Conservation (phyloP, 73 alveolate species). For the Uronychia binucleata region DNA sequence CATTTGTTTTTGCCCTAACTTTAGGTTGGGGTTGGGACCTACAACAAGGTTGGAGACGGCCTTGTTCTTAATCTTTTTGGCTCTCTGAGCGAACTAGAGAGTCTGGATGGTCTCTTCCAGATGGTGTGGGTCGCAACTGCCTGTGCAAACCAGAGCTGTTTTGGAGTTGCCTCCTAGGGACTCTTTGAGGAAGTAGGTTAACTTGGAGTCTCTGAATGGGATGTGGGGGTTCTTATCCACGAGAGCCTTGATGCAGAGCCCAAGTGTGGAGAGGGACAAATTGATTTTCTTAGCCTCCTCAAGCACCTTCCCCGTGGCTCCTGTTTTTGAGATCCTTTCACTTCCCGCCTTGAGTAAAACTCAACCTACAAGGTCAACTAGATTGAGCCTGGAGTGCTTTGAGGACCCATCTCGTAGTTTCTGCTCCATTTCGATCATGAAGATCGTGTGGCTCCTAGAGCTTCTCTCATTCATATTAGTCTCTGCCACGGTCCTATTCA, state of each 20-base stretch:
- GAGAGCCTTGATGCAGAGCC: constrained; percentile 81
- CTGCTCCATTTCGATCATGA: constrained; percentile 83
- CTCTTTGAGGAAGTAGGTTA: constrained; percentile 85
- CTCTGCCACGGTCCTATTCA: constrained; percentile 85
- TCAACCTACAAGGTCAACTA: constrained; percentile 95
- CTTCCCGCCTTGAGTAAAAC: constrained; percentile 73
- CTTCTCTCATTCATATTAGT: constrained; percentile 91
- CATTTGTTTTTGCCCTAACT: constrained; percentile 60
- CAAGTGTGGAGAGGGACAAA: constrained; percentile 76
- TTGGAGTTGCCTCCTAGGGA: constrained; percentile 90
- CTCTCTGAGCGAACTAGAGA: constrained; percentile 62
- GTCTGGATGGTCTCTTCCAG: constrained; percentile 92
- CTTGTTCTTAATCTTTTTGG: constrained; percentile 65
- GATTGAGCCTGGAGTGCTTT: constrained; percentile 78
- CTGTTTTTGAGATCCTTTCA: constrained; percentile 90
- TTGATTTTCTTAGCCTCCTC: constrained; percentile 88
- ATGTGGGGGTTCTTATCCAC: constrained; percentile 50
- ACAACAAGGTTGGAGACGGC: constrained; percentile 71
- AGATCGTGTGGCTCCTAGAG: constrained; percentile 92
- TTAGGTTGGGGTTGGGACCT: constrained; percentile 10
- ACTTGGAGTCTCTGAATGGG: constrained; percentile 79
- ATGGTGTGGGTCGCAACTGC: constrained; percentile 78
- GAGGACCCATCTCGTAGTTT: constrained; percentile 72
- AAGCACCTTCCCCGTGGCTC: constrained; percentile 86
- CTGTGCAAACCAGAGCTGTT: constrained; percentile 90